Percentiles rank a stretch among this genome's conserved stretches.
phyloP scores from a whole-genome alignment of 306 rosid species.

The Pterocarpus macrocarpus region DNA sequence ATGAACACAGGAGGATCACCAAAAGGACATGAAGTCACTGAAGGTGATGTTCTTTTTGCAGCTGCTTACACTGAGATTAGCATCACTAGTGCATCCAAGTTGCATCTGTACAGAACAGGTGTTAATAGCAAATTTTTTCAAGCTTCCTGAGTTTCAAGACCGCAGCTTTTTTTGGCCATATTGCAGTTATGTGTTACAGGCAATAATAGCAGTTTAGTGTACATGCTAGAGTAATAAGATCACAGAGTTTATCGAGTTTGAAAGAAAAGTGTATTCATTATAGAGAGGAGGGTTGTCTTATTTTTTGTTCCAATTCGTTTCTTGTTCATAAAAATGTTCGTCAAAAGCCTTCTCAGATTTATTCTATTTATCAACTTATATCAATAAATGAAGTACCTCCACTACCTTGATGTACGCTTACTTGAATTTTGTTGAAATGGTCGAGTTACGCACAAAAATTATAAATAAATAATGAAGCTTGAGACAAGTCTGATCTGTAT shows the following conservation, averaged over 20 bases:
- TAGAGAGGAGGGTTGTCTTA: constrained; percentile 41
- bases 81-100: constrained; percentile 62
- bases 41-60: constrained; percentile 88
- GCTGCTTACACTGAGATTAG: constrained; percentile 76
- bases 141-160: constrained; percentile 37
- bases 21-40: constrained; percentile 53
- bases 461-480: background rate
- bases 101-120: constrained; percentile 83
- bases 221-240: constrained; percentile 47
- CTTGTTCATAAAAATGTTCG: constrained; percentile 35
- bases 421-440: constrained; percentile 6
- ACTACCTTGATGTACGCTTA: background rate
- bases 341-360: constrained; percentile 32
- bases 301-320: constrained; percentile 23
- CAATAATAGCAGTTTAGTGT: constrained; percentile 45
- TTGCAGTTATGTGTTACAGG: constrained; percentile 36
- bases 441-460: background rate
- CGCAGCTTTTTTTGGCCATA: constrained; percentile 7
- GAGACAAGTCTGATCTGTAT: constrained; percentile 3
- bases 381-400: constrained; percentile 41
- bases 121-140: constrained; percentile 75
- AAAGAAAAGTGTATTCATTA: constrained; percentile 20
- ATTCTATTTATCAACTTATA: constrained; percentile 33
- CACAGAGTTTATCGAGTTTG: constrained; percentile 31
- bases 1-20: constrained; percentile 52